These are phyloP conservation scores for Globisporangium sylvaticum DNA, from an alignment of 352 stramenopile genomes.

Conservation along the genomic window DNA sequence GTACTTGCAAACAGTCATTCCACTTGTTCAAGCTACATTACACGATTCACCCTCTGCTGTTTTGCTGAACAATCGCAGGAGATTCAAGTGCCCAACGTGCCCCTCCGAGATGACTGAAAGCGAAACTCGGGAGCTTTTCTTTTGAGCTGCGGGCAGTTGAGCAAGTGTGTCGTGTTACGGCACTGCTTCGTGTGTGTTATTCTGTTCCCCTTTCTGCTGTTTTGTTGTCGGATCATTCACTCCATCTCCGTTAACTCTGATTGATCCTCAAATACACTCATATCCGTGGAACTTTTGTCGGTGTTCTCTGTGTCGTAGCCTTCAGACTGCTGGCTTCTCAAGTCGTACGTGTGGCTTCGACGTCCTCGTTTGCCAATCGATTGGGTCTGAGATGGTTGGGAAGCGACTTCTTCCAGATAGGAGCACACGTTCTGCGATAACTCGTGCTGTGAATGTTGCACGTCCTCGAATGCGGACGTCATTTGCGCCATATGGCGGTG, in stretches of 20 bases:
- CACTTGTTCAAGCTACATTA: neutral
- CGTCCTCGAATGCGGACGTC: slow-evolving; percentile 16
- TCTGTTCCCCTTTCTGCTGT: slow-evolving; percentile 2
- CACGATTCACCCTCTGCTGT: slow-evolving; percentile 4
- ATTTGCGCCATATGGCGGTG: slow-evolving; percentile 3
- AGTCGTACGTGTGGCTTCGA: neutral
- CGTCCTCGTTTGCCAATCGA: neutral
- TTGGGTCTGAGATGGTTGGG: neutral
- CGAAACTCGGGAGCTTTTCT: slow-evolving; percentile 73
- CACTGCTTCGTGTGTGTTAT: neutral
- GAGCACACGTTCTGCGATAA: slow-evolving; percentile 16
- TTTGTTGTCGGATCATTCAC: neutral
- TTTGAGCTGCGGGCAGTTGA: slow-evolving; percentile 26
- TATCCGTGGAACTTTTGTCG: slow-evolving; percentile 15
- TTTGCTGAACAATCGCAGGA: slow-evolving; percentile 21
- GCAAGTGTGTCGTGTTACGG: neutral
- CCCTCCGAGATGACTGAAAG: slow-evolving; percentile 75
- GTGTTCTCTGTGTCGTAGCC: slow-evolving; percentile 15
- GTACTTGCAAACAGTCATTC: neutral
- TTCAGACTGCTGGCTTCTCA: neutral
- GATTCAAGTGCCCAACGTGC: slow-evolving; percentile 88
- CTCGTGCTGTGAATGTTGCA: slow-evolving; percentile 13
- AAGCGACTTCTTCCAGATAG: slow-evolving; percentile 9
- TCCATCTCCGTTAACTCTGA: slow-evolving; percentile 8
- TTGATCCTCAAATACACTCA: slow-evolving; percentile 16